phyloP scores from a whole-genome alignment of 805 yeast genomes.

The Ogataea polymorpha region DNA sequence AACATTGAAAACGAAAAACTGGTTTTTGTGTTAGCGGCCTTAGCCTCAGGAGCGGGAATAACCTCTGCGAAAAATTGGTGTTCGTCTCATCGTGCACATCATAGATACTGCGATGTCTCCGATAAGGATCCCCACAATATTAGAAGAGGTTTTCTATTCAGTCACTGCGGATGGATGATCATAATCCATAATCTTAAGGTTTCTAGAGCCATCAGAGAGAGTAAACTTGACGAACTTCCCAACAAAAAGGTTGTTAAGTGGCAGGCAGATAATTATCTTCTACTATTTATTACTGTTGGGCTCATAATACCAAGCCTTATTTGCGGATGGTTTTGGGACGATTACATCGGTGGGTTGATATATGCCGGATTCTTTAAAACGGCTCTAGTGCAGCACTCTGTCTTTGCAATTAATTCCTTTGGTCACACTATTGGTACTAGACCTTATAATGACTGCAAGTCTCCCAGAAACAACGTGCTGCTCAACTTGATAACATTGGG shows the following conservation, averaged over 20 bases:
- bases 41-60: constrained; percentile 71
- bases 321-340: constrained; percentile 68
- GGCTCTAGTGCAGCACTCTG: constrained; percentile 73
- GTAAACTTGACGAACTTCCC: constrained; percentile 61
- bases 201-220: constrained; percentile 36
- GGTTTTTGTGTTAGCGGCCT: constrained; percentile 48
- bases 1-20: constrained; percentile 40
- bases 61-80: constrained; percentile 82
- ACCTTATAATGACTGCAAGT: constrained; percentile 70
- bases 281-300: constrained; percentile 43
- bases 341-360: constrained; percentile 70
- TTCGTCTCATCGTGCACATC: constrained; percentile 83
- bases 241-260: constrained; percentile 52
- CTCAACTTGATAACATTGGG: constrained; percentile 74
- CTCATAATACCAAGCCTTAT: constrained; percentile 63
- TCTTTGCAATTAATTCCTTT: constrained; percentile 73
- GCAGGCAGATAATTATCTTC: constrained; percentile 72
- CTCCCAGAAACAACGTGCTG: constrained; percentile 66
- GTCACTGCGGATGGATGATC: constrained; percentile 88
- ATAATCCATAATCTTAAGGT: constrained; percentile 61
- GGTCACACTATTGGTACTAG: constrained; percentile 78
- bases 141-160: constrained; percentile 73
- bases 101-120: constrained; percentile 74
- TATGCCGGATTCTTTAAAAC: constrained; percentile 77
- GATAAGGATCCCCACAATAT: constrained; percentile 86